A percentile compares a stretch with the other conserved stretches of the same genome.
Evolutionary conservation across 352 stramenopile species (phyloP).

Genomic region (Globisporangium mamillatum): DNA sequence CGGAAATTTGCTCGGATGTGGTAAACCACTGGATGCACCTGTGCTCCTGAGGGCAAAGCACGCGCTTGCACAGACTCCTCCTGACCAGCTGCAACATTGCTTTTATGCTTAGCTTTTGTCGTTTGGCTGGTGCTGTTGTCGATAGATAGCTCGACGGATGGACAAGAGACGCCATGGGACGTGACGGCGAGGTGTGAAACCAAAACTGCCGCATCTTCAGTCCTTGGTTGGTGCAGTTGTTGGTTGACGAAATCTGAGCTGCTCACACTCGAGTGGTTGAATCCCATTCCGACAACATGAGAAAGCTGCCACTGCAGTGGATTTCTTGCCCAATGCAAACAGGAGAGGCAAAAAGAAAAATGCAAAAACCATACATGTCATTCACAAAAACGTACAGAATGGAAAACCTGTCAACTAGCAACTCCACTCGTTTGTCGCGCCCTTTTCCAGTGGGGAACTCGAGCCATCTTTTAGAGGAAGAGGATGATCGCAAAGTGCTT

Average conservation of each 20-base stretch:
- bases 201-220: neutral
- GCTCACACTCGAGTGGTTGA: neutral
- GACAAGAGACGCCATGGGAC: neutral
- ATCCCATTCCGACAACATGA: neutral
- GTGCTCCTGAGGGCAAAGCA: neutral
- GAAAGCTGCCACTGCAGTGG: neutral
- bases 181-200: neutral
- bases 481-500: neutral
- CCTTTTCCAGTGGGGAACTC: neutral
- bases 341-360: neutral
- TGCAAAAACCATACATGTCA: neutral
- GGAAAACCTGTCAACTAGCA: neutral
- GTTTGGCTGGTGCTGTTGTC: neutral
- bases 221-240: neutral
- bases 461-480: neutral
- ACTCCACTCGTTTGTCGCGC: neutral
- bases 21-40: neutral
- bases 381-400: constrained; percentile 3
- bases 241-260: neutral
- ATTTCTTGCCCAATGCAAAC: neutral
- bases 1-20: neutral
- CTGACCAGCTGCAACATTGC: neutral
- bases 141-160: neutral
- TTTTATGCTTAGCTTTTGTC: neutral
- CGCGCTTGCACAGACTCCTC: neutral